A percentile compares a stretch with the other conserved stretches of the same genome.
phyloP scores from a whole-genome alignment of 495 filamentous ascomycete species.

The Penicillium desertorum region DNA sequence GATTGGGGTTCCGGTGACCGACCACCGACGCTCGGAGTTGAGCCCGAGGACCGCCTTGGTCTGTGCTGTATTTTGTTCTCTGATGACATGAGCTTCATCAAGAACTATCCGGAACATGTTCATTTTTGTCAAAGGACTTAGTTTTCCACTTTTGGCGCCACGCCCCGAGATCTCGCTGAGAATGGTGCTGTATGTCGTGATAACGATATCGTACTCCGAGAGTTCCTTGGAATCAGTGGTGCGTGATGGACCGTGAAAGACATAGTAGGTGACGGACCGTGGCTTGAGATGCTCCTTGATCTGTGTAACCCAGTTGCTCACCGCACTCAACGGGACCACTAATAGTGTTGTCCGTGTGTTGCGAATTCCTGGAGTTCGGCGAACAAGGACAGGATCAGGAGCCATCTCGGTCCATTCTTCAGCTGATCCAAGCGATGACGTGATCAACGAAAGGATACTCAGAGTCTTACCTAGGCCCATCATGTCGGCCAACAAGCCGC shows the following conservation, averaged over 20 bases:
- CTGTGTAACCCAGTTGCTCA: conserved; percentile 91
- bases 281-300: conserved; percentile 74
- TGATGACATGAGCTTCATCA: conserved; percentile 93
- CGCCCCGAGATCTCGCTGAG: conserved; percentile 69
- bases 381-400: conserved; percentile 32
- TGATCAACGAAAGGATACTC: conserved; percentile 76
- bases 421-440: conserved; percentile 60
- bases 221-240: conserved; percentile 65
- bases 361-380: conserved; percentile 47
- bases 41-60: conserved; percentile 84
- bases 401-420: conserved; percentile 47
- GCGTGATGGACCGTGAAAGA: conserved; percentile 81
- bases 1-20: conserved; percentile 88
- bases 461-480: conserved; percentile 97
- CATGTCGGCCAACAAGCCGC: conserved; percentile 95
- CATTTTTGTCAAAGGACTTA: conserved; percentile 66
- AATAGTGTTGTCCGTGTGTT: conserved; percentile 83
- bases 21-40: conserved; percentile 82
- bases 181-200: conserved; percentile 90
- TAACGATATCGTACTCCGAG: conserved; percentile 73
- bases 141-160: conserved; percentile 54
- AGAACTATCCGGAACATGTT: conserved; percentile 95
- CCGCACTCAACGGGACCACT: conserved; percentile 83
- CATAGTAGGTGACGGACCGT: conserved; percentile 61
- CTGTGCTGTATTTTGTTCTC: conserved; percentile 75